Conservation (phyloP, 257 asterid genomes). For the Gentiana dahurica region DNA sequence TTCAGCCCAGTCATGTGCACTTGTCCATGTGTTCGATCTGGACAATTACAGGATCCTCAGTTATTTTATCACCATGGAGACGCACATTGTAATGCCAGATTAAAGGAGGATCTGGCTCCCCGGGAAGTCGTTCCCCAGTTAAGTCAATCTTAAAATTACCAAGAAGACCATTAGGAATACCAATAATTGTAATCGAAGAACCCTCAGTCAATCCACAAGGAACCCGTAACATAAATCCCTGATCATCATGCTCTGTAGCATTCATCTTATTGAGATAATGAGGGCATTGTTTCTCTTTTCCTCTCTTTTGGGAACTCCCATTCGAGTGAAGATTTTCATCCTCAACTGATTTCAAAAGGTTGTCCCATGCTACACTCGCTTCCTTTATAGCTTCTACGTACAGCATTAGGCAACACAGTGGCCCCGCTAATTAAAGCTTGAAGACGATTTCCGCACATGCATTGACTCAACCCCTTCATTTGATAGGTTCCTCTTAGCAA, state of each 20-base stretch:
- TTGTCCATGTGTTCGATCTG: slow-evolving; percentile 96
- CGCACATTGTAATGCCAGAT: slow-evolving; percentile 77
- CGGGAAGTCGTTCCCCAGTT: slow-evolving; percentile 92
- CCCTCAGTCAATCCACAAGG: slow-evolving; percentile 98
- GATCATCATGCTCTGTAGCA: slow-evolving; percentile 52
- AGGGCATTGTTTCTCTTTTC: slow-evolving; percentile 92
- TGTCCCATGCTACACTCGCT: slow-evolving; percentile 76
- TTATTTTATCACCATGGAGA: slow-evolving; percentile 76
- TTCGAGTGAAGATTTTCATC: slow-evolving; percentile 54
- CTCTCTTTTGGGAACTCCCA: slow-evolving; percentile 49
- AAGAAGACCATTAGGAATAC: slow-evolving; percentile 89
- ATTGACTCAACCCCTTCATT: slow-evolving; percentile 45
- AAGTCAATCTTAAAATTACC: slow-evolving; percentile 78
- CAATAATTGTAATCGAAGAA: slow-evolving; percentile 81
- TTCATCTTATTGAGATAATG: slow-evolving; percentile 80
- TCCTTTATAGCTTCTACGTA: slow-evolving; percentile 76
- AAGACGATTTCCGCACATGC: slow-evolving; percentile 68
- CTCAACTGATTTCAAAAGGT: slow-evolving; percentile 56
- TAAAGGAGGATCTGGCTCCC: slow-evolving; percentile 92
- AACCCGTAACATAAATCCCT: slow-evolving; percentile 51
- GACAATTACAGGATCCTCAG: slow-evolving; percentile 90
- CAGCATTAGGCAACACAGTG: slow-evolving; percentile 73
- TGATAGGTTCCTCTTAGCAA: slow-evolving; percentile 44
- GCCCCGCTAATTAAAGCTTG: slow-evolving; percentile 40
- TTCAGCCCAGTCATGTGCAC: slow-evolving; percentile 91